phyloP scores from a whole-genome alignment of 2,329 filamentous ascomycete species.

The Talaromyces albobiverticillius region DNA sequence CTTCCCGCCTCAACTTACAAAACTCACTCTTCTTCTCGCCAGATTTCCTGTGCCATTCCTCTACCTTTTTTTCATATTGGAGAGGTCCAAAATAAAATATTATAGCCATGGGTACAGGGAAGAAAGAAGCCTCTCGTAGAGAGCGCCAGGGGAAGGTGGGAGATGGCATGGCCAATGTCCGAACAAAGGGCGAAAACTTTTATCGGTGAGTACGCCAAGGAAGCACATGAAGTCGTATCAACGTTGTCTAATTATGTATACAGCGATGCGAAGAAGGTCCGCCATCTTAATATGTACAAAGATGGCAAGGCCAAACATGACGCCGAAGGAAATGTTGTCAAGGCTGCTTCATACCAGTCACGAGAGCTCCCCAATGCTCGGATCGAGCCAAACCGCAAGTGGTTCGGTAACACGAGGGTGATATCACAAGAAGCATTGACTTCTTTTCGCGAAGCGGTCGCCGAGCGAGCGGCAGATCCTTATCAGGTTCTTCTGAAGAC shows the following conservation, averaged over 20 bases:
- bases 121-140: slow-evolving; percentile 84
- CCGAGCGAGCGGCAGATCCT: slow-evolving; percentile 83
- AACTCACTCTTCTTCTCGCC: slow-evolving; percentile 20
- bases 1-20: slow-evolving; percentile 18
- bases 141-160: slow-evolving; percentile 78
- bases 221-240: not conserved
- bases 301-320: slow-evolving; percentile 81
- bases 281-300: slow-evolving; percentile 85
- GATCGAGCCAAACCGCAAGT: slow-evolving; percentile 94
- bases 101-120: slow-evolving; percentile 74
- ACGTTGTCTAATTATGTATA: not conserved
- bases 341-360: slow-evolving; percentile 81
- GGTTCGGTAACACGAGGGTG: slow-evolving; percentile 92
- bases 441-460: slow-evolving; percentile 87
- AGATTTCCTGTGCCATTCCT: slow-evolving; percentile 27
- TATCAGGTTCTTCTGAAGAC: slow-evolving; percentile 94
- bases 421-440: slow-evolving; percentile 86
- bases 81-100: slow-evolving; percentile 17
- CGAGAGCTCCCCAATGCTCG: slow-evolving; percentile 76
- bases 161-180: slow-evolving; percentile 89
- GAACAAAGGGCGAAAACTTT: slow-evolving; percentile 96
- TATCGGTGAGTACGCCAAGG: slow-evolving; percentile 64
- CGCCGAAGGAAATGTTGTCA: slow-evolving; percentile 75
- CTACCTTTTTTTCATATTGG: slow-evolving; percentile 26
- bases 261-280: slow-evolving; percentile 77